These are phyloP conservation scores for Scheffersomyces segobiensis DNA, from an alignment of 1,139 yeast species.

Conservation along the genomic window DNA sequence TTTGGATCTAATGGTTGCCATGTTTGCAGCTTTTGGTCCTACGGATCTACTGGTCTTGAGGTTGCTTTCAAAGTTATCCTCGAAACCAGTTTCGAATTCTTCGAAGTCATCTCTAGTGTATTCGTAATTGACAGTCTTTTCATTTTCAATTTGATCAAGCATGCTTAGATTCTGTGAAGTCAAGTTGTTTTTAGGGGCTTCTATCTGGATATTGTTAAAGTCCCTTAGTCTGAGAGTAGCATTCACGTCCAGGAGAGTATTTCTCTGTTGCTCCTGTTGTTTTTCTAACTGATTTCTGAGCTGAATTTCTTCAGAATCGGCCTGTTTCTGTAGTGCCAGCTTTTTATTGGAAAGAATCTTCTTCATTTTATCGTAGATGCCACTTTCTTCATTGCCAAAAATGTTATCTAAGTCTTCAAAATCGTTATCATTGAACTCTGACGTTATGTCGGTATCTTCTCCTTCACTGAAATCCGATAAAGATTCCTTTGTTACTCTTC, in stretches of 20 bases:
- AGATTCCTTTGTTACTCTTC: constrained; percentile 16
- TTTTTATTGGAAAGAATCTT: constrained; percentile 22
- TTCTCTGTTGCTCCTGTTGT: constrained; percentile 9
- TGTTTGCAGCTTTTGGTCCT: constrained; percentile 2
- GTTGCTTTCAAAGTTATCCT: constrained; percentile 12
- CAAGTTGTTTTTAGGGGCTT: constrained; percentile 8
- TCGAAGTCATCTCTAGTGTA: constrained; percentile 41
- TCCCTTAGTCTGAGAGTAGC: constrained; percentile 34
- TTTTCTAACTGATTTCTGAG: constrained; percentile 19
- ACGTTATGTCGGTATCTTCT: constrained; percentile 42
- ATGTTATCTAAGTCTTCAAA: constrained; percentile 44
- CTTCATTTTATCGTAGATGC: constrained; percentile 26
- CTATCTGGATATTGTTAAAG: constrained; percentile 16
- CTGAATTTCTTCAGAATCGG: constrained; percentile 38
- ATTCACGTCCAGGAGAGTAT: constrained; percentile 18
- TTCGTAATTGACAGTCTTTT: constrained; percentile 37
- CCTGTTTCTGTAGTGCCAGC: constrained; percentile 31
- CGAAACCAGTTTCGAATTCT: constrained; percentile 40
- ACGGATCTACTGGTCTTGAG: constrained; percentile 2
- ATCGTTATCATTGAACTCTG: constrained; percentile 42
- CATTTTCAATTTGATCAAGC: constrained; percentile 33
- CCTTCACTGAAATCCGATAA: constrained; percentile 41
- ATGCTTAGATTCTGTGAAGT: constrained; percentile 17
- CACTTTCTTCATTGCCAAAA: constrained; percentile 41
- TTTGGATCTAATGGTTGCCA: constrained; percentile 13